phyloP scores from a whole-genome alignment of 805 yeast species.

The Metschnikowia bowlesiae region DNA sequence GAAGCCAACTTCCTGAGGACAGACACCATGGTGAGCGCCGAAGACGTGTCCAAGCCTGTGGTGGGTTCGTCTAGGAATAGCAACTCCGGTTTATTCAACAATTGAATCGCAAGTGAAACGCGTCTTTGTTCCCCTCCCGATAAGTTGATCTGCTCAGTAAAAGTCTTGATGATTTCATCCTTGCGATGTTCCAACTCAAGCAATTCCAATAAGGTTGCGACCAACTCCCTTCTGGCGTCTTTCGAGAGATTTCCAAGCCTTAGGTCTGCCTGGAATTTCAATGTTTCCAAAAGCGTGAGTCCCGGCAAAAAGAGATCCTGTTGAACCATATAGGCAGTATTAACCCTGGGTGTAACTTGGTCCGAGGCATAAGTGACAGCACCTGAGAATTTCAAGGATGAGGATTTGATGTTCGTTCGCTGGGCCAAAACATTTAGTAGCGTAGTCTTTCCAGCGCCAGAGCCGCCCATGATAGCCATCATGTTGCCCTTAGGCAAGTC shows the following conservation, averaged over 20 bases:
- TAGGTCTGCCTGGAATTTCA: slow-evolving; percentile 66
- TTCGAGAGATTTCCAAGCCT: slow-evolving; percentile 50
- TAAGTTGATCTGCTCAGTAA: slow-evolving; percentile 51
- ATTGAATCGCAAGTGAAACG: slow-evolving; percentile 71
- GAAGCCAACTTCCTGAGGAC: slow-evolving; percentile 49
- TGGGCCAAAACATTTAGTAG: slow-evolving; percentile 62
- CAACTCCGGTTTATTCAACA: slow-evolving; percentile 70
- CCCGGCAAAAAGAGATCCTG: slow-evolving; percentile 70
- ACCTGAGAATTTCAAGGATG: slow-evolving; percentile 42
- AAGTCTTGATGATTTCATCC: slow-evolving; percentile 51
- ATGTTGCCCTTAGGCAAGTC: slow-evolving; percentile 57
- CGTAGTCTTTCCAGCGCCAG: slow-evolving; percentile 86
- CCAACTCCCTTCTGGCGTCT: slow-evolving; percentile 44
- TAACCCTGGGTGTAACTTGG: slow-evolving; percentile 15
- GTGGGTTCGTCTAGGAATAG: slow-evolving; percentile 85
- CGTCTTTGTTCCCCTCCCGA: slow-evolving; percentile 86
- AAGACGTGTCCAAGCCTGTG: slow-evolving; percentile 77
- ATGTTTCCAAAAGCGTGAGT: slow-evolving; percentile 67
- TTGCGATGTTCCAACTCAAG: slow-evolving; percentile 64
- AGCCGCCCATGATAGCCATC: slow-evolving; percentile 82
- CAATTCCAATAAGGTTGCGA: slow-evolving; percentile 57
- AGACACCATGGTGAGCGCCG: slow-evolving; percentile 60
- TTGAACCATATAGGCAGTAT: slow-evolving; percentile 66
- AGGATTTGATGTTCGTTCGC: slow-evolving; percentile 38
- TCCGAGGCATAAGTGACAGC: slow-evolving; percentile 27